Evolutionary conservation across 2,329 filamentous ascomycete genomes (phyloP).

Genomic region (Fusarium dlaminii): DNA sequence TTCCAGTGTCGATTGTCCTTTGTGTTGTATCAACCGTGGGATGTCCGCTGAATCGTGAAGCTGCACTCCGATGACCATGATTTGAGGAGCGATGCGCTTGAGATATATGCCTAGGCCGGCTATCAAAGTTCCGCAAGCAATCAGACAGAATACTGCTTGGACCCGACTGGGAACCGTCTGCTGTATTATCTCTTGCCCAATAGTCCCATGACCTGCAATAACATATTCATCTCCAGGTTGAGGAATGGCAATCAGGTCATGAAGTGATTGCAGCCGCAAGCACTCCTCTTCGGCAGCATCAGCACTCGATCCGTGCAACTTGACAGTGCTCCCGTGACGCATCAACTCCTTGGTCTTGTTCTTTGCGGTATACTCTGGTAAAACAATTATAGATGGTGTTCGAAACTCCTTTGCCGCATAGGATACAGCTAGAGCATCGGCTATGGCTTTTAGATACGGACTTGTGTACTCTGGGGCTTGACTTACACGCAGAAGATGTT

Average conservation of each 20-base stretch:
- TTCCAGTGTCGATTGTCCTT: not conserved
- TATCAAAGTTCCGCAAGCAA: not conserved
- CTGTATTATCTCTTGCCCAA: not conserved
- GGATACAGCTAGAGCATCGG: not conserved
- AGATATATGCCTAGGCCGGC: not conserved
- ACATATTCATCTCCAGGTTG: not conserved
- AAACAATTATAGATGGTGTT: not conserved
- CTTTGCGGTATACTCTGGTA: not conserved
- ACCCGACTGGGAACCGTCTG: accelerated
- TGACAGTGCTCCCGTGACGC: not conserved
- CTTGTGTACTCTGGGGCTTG: not conserved
- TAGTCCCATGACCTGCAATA: not conserved
- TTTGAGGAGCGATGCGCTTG: not conserved
- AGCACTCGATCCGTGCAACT: not conserved
- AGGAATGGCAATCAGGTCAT: not conserved
- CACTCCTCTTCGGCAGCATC: accelerated
- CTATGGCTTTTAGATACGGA: not conserved
- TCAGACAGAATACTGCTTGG: not conserved
- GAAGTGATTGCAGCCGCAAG: not conserved
- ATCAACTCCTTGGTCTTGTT: not conserved
- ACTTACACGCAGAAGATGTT: not conserved
- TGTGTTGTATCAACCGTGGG: not conserved
- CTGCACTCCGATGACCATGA: not conserved
- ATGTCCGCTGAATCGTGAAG: not conserved
- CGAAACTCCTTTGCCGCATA: not conserved